A percentile compares a stretch with the other conserved stretches of the same genome.
phyloP scores from a whole-genome alignment of 2,329 filamentous ascomycete genomes.

The Pyrenochaeta sp. region DNA sequence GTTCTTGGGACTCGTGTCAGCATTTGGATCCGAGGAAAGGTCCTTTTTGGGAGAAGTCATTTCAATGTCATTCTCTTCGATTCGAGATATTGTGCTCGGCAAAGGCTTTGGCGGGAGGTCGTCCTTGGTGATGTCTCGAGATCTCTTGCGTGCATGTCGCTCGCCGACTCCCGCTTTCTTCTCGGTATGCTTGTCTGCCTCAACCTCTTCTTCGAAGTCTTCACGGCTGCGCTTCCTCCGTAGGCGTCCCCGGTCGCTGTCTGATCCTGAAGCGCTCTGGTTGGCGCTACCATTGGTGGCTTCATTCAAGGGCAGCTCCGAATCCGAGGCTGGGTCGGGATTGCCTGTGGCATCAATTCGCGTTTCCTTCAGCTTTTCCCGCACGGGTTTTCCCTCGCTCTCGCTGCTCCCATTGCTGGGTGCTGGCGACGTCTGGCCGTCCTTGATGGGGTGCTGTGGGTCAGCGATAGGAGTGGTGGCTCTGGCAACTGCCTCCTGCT shows the following conservation, averaged over 20 bases:
- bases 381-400: slow-evolving; percentile 63
- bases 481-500: slow-evolving; percentile 20
- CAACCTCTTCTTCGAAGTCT: slow-evolving; percentile 50
- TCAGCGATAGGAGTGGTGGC: slow-evolving; percentile 15
- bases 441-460: slow-evolving; percentile 16
- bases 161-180: slow-evolving; percentile 45
- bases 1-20: slow-evolving; percentile 55
- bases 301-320: slow-evolving; percentile 33
- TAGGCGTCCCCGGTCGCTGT: slow-evolving; percentile 48
- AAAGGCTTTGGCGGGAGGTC: slow-evolving; percentile 42
- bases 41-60: slow-evolving; percentile 32
- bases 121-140: slow-evolving; percentile 50
- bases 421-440: slow-evolving; percentile 34
- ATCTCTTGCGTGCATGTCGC: slow-evolving; percentile 56
- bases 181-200: slow-evolving; percentile 39
- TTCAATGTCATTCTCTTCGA: slow-evolving; percentile 40
- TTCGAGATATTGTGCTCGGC: slow-evolving; percentile 38
- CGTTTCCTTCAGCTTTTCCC: slow-evolving; percentile 68
- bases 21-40: slow-evolving; percentile 2
- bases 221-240: slow-evolving; percentile 57
- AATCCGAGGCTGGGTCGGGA: slow-evolving; percentile 21
- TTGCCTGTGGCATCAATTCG: slow-evolving; percentile 57
- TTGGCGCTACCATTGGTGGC: slow-evolving; percentile 33
- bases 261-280: slow-evolving; percentile 42
- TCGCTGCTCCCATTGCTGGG: slow-evolving; percentile 53